Evolutionary conservation across 2,329 filamentous ascomycete genomes (phyloP).

Genomic region (Orbilia blumenaviensis): DNA sequence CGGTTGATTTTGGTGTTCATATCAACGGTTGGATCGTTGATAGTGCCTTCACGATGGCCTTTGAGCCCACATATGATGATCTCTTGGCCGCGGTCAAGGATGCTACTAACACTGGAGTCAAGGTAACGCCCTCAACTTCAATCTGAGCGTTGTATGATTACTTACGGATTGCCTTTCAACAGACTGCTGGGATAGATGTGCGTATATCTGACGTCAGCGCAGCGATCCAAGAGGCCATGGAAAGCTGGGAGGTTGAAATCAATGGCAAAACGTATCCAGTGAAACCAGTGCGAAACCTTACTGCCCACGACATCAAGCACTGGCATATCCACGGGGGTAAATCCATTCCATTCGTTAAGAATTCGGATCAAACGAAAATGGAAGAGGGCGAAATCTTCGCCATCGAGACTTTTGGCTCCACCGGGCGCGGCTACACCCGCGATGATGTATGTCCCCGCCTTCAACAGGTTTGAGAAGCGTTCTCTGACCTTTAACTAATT

Average conservation of each 20-base stretch:
- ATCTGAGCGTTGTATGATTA: neutral
- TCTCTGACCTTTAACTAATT: slow-evolving; percentile 11
- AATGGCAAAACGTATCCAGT: slow-evolving; percentile 80
- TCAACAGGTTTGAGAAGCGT: neutral
- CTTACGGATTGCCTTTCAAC: neutral
- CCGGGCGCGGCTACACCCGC: slow-evolving; percentile 83
- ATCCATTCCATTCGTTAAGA: slow-evolving; percentile 90
- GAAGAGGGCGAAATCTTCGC: slow-evolving; percentile 94
- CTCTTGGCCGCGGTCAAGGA: slow-evolving; percentile 73
- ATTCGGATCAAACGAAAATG: slow-evolving; percentile 88
- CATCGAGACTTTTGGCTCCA: slow-evolving; percentile 92
- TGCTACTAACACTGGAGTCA: slow-evolving; percentile 79
- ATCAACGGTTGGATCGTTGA: slow-evolving; percentile 77
- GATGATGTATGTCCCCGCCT: slow-evolving; percentile 73
- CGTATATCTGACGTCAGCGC: slow-evolving; percentile 85
- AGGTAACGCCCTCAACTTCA: slow-evolving; percentile 59
- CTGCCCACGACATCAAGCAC: slow-evolving; percentile 83
- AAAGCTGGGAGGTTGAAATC: slow-evolving; percentile 88
- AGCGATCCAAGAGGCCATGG: slow-evolving; percentile 88
- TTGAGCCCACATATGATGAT: slow-evolving; percentile 74
- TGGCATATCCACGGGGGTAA: slow-evolving; percentile 93
- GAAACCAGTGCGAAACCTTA: slow-evolving; percentile 86
- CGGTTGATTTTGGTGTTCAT: slow-evolving; percentile 75
- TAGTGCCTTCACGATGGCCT: slow-evolving; percentile 75
- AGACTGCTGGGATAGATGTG: slow-evolving; percentile 88